These are phyloP conservation scores for Phlegmacium glaucopus DNA, from an alignment of 768 basidiomycete genomes.

Conservation along the genomic window DNA sequence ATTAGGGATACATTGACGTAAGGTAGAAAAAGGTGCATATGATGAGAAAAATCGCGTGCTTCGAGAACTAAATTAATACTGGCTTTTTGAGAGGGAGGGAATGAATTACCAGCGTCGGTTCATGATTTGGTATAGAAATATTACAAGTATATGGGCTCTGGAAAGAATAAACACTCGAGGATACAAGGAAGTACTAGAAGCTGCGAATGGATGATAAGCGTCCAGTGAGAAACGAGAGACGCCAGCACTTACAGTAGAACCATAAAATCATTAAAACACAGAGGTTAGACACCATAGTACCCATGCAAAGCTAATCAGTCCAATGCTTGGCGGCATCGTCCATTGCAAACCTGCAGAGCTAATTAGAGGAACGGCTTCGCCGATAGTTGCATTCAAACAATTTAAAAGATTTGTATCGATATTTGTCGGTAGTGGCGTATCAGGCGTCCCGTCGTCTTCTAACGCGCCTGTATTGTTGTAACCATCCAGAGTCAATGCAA, in stretches of 20 bases:
- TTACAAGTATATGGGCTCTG: too few species aligned
- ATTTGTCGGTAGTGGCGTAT: constrained; percentile 48
- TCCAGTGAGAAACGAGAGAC: background rate
- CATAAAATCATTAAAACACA: constrained; percentile 13
- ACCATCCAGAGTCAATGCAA: constrained; percentile 58
- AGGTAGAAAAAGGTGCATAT: too few species aligned
- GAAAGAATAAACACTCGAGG: too few species aligned
- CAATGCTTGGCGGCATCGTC: constrained; percentile 14
- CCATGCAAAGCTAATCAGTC: constrained; percentile 17
- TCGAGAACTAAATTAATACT: too few species aligned
- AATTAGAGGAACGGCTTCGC: constrained; percentile 52
- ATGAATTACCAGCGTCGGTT: too few species aligned
- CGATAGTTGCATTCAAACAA: constrained; percentile 66
- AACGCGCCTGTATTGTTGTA: constrained; percentile 60
- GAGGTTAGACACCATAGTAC: constrained; percentile 20
- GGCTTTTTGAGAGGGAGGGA: too few species aligned
- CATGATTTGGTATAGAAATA: too few species aligned
- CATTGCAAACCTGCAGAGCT: constrained; percentile 26
- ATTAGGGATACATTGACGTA: too few species aligned
- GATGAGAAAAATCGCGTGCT: too few species aligned
- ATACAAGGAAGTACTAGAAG: too few species aligned
- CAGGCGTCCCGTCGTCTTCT: constrained; percentile 35
- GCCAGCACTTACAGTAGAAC: background rate
- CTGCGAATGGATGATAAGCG: too few species aligned
- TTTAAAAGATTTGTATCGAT: constrained; percentile 46